Percentiles rank a stretch among this genome's conserved stretches.
Evolutionary conservation across 352 stramenopile species (phyloP).

Genomic region (Aphanomyces stellatus): DNA sequence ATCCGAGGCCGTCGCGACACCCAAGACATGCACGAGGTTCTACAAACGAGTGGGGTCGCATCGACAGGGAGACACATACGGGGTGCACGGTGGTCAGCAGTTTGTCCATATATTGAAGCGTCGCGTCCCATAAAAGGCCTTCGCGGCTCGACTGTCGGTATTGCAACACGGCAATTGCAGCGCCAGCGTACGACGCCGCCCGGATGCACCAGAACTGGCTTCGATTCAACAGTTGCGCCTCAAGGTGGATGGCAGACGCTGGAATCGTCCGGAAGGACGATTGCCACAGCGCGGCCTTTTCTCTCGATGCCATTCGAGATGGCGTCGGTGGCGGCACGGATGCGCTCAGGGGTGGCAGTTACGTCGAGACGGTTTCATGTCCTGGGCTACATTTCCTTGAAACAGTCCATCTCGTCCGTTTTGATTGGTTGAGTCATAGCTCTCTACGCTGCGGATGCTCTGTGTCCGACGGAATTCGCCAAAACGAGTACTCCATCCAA

Average conservation of each 20-base stretch:
- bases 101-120: conserved; percentile 27
- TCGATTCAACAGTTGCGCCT: neutral
- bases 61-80: conserved; percentile 20
- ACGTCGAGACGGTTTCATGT: neutral
- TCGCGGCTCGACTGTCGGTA: conserved; percentile 30
- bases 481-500: neutral
- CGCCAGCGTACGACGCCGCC: conserved; percentile 23
- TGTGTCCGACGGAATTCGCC: neutral
- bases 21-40: conserved; percentile 42
- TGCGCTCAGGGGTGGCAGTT: neutral
- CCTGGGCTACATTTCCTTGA: no score
- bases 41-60: neutral
- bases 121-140: conserved; percentile 30
- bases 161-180: conserved; percentile 28
- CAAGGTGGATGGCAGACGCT: neutral
- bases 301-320: neutral
- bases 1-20: conserved; percentile 25
- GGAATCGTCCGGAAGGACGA: neutral
- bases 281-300: neutral
- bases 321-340: neutral
- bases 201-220: conserved; percentile 14
- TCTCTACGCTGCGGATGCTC: no score
- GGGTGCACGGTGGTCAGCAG: conserved; percentile 31
- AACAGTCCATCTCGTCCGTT: no score
- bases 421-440: no score